Evolutionary conservation across 768 basidiomycete genomes (phyloP), one percentile per base, ranked within the genome.

Genomic region (Hypholoma fasciculare): DNA sequence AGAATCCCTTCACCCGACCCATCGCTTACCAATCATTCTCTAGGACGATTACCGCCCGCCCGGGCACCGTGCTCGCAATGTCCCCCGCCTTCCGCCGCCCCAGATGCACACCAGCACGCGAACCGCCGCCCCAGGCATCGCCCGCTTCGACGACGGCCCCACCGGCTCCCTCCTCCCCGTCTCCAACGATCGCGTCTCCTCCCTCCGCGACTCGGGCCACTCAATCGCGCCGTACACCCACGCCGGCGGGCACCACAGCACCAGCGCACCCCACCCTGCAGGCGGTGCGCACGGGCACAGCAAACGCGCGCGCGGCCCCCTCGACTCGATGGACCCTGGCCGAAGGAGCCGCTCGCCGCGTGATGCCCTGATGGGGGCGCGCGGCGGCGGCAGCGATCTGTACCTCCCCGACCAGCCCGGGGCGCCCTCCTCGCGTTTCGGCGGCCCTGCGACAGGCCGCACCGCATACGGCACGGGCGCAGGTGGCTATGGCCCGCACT

Each of bases 121-220:
- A 23, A 26, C 1, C 20, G 46, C 47, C 20, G 16, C n/a, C 44
- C 11, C 23, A 7, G 17, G 36, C 13, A 36, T 26, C 39, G 27
- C 23, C 12, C 50, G 49, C 17, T 51, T 56, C 52, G 53, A 59
- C 57, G 12, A 49, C 56, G 49, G 37, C 1, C 55, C 38, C 17
- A 60, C 48, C 44, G 62, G 62, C 14, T 61, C 61, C 27, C 49
- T 64, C 26, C 65, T 57, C 4, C 60, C 66, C 30, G 40, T 61
- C 37, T 58, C 61, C 26, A 58, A 63, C 46, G 65, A 66, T 56
- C 66, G 66, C 11, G 54, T 51, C 49, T 55, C 47, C 6, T 60
- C 52, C 48, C 49, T 42, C 27, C 62, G 46, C 52, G 62, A 55
- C 54, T 61, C 48, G 37, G 62, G 38, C 49, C 66, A 56, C 36